Base-by-base conservation (phyloP, 1,284 basidiomycete species). In the Hymenochaete sp. region DNA sequence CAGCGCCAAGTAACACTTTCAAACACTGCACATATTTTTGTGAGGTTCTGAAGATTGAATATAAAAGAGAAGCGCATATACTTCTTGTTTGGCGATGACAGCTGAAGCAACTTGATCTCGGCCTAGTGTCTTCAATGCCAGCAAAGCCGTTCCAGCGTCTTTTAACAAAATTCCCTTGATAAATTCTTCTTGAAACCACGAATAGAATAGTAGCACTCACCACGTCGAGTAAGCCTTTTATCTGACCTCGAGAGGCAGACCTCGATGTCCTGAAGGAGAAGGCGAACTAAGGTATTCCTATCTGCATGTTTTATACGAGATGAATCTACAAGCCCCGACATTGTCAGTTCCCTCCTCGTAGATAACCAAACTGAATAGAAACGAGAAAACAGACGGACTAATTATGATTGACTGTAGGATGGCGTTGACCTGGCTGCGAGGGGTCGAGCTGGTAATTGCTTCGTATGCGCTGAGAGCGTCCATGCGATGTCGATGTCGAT, bases 51-150 rank as follows among this genome's bases (percentile, higher is more conserved):
- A 9, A 13, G 13, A 33, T 29, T 13, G 11, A 11, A 5, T 35
- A 13, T 24, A 26, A 26, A 38, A 18, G 25, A 39, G 14, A 39
- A 18, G 82, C 54, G 3, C 59, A 66, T 62, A 4, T 68, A 71
- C 44, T 83, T 65, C 56, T 77, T 81, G 53, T 2, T 65, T 67
- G 8, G 77, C 72, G 19, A 93, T 69, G 35, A 78, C 66, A 44
- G 70, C 64, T 7, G 89, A 88, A 10, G 82, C 85, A 4, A 75
- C 65, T 0, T 76, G 77, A 47, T 80, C 74, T 55, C 82, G 79
- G 16, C 83, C 85, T 2, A 93, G 69, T 2, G 72, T 76, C 63
- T 93, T 92, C 51, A 92, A 59, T 0, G 84, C 78, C 27, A 76
- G 66, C 1, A 93, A 65, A 13, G 84, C 86, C 22, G 66, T 69